Base-by-base conservation (phyloP, 768 basidiomycete species). In the Boletellus ananas region DNA sequence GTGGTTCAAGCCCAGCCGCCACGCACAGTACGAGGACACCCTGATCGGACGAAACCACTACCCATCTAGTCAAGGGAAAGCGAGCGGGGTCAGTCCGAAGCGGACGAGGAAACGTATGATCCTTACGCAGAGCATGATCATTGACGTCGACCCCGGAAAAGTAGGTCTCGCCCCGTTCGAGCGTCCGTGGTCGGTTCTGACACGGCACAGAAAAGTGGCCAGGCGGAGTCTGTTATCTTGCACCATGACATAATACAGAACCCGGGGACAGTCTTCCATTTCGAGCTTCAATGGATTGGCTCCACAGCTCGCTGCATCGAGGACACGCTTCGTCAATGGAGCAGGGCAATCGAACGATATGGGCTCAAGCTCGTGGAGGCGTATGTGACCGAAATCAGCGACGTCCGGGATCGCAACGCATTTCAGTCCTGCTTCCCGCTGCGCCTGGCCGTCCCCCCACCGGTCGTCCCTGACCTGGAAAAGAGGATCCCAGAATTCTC, bases 241-340 rank as follows among this genome's bases (percentile, higher is more conserved):
- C 94, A 97, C 64, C 84, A 94, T 67, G 96, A 98, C 69, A 81
- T 96, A 49, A 88, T 95, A 45, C 95, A 97, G 67, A 97, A 97
- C 61, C 89, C 92, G 0, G 80, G 77, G n/a, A 95, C 87, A 25
- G 90, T 89, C 51, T 96, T 96, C 71, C 95, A 98, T 67, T 94
- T 98, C 59, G 94, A 99, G 68, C 75, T 99, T 25, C 90, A 95
- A 54, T 99, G 96, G 95, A 86, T 98, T 35, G 94, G 92, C 3
- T 88, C 94, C 2, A 94, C 93, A 1, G 92, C 94, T 20, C 81
- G 90, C 18, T 86, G 85, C 55, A 88, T 98, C 45, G 94, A 97
- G 56, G 93, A 95, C 56, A 79, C 87, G 45, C 75, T 96, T 20
- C 81, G 87, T 34, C 77, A 80, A 45, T 94, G 93, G 88, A 81